Percentiles rank a stretch among this genome's conserved stretches.
Conservation (phyloP, 176 grass and related monocot species). For the Dactylis glomerata region DNA sequence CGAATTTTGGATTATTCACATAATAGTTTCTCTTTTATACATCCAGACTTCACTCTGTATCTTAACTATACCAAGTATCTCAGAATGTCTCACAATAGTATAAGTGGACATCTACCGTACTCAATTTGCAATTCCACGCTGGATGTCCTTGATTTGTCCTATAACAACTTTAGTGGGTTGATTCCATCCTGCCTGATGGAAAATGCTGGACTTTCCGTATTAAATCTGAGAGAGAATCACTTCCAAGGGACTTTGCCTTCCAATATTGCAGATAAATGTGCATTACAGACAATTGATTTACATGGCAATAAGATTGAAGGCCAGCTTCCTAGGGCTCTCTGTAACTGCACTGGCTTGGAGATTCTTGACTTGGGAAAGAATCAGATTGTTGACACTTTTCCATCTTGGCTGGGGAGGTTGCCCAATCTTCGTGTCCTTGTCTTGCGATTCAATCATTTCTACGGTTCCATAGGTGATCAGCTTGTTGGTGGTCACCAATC, state of each 20-base stretch:
- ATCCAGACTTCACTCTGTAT: too few relatives aligned
- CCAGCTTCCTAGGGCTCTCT: background rate
- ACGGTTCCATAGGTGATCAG: background rate
- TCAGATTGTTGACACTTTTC: background rate
- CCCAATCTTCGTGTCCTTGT: background rate
- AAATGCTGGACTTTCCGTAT: background rate
- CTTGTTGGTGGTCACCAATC: background rate
- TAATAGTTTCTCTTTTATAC: too few relatives aligned
- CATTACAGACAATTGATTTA: background rate
- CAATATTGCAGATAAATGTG: background rate
- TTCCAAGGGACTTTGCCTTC: background rate
- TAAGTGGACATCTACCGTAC: background rate
- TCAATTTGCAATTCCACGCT: background rate
- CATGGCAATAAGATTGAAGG: background rate
- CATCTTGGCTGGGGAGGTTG: background rate
- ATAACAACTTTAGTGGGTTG: background rate
- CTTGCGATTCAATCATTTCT: constrained; percentile 8
- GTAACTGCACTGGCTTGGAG: background rate
- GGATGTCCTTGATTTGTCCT: background rate
- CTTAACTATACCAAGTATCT: background rate
- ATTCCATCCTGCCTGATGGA: background rate
- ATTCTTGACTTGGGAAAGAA: background rate
- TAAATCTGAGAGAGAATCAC: background rate
- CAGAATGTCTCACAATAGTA: background rate
- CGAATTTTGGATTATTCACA: background rate